These are phyloP conservation scores for Cordyceps pruinosa DNA, from an alignment of 2,329 filamentous ascomycete species.

Conservation along the genomic window DNA sequence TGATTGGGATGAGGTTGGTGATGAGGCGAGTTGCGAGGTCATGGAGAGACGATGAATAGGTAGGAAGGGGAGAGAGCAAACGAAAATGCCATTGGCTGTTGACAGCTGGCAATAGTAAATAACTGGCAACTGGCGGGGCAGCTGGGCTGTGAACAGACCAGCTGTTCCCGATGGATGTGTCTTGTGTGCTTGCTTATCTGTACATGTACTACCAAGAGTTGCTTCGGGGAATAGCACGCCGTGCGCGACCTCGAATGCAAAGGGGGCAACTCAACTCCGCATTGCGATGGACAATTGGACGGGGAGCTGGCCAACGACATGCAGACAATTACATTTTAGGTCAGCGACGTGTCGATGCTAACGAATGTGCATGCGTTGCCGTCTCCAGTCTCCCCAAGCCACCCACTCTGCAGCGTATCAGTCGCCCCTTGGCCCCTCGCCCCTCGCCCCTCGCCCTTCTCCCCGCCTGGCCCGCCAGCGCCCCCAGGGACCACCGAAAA, in stretches of 20 bases:
- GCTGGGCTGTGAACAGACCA: not conserved
- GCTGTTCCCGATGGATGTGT: not conserved
- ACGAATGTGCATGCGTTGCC: not conserved
- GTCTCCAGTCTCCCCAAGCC: not conserved
- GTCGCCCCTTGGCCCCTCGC: not conserved
- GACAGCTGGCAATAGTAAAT: not conserved
- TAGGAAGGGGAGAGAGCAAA: not conserved
- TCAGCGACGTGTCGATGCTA: not conserved
- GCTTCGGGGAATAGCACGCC: not conserved
- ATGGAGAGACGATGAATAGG: not conserved
- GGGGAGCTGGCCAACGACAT: conserved; percentile 1
- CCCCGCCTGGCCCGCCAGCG: not conserved
- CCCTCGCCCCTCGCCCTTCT: too few species aligned
- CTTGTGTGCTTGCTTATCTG: too few species aligned
- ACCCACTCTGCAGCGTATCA: not conserved
- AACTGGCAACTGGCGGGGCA: not conserved
- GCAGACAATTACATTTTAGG: not conserved
- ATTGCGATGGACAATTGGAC: too few species aligned
- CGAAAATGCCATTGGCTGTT: not conserved
- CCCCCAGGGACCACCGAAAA: not conserved
- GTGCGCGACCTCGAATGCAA: not conserved
- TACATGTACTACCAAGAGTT: too few species aligned
- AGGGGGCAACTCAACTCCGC: conserved; percentile 10
- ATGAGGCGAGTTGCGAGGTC: not conserved
- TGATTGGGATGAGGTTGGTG: not conserved